Evolutionary conservation across 2,329 filamentous ascomycete species (phyloP).

Genomic region (Botrytis squamosa): DNA sequence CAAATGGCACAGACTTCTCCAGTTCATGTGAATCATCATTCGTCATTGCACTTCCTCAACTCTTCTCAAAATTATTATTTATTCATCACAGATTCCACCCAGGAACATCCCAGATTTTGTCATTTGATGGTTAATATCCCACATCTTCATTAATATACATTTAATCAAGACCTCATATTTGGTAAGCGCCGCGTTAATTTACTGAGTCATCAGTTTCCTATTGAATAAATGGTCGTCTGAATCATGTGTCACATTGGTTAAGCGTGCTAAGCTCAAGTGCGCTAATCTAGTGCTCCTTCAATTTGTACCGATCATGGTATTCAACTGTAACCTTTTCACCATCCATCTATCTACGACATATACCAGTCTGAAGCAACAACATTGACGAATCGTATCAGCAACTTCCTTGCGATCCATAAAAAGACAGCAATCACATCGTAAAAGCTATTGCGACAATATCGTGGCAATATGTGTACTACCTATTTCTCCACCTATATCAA

Average conservation of each 20-base stretch:
- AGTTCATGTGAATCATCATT: background rate
- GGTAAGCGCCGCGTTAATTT: background rate
- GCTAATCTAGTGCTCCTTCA: background rate
- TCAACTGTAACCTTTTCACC: background rate
- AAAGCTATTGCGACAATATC: background rate
- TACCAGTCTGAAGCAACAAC: too few relatives aligned
- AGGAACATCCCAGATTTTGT: background rate
- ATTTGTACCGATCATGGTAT: background rate
- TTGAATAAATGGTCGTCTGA: background rate
- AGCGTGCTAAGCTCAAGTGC: background rate
- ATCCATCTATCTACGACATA: background rate
- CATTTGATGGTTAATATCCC: background rate
- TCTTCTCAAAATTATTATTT: background rate
- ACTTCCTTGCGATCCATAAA: background rate
- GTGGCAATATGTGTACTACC: constrained; percentile 13
- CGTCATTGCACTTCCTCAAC: background rate
- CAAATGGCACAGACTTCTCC: background rate
- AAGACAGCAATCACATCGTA: background rate
- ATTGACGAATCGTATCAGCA: background rate
- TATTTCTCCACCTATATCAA: constrained; percentile 13
- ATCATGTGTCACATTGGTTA: background rate
- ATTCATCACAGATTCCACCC: background rate
- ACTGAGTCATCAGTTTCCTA: background rate
- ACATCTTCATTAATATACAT: background rate
- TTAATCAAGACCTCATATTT: background rate